A percentile compares a stretch with the other conserved stretches of the same genome.
phyloP scores from a whole-genome alignment of 331 rosid genomes.

The Rhamnella rubrinervis region DNA sequence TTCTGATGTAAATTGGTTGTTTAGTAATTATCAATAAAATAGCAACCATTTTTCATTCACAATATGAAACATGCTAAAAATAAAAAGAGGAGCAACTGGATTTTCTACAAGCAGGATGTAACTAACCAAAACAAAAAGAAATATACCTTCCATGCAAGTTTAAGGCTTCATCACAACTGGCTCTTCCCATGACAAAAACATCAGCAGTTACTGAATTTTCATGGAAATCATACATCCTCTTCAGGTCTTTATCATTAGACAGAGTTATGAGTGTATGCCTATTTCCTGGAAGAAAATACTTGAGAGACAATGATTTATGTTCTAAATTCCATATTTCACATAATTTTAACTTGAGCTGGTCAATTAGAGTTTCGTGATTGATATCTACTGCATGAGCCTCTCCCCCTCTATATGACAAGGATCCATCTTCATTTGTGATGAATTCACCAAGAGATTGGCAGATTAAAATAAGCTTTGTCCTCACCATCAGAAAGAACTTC shows the following conservation, averaged over 20 bases:
- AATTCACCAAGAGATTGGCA: constrained; percentile 53
- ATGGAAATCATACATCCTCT: constrained; percentile 56
- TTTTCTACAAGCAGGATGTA: not conserved
- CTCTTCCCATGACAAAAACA: constrained; percentile 40
- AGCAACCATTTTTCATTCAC: not conserved
- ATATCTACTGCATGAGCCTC: constrained; percentile 62
- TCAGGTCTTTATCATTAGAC: constrained; percentile 48
- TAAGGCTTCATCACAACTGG: constrained; percentile 37
- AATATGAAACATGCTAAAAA: not conserved
- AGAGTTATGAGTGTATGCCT: constrained; percentile 43
- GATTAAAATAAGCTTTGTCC: constrained; percentile 56
- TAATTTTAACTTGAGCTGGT: constrained; percentile 47
- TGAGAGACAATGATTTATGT: constrained; percentile 38
- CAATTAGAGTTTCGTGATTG: constrained; percentile 38
- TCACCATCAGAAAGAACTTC: constrained; percentile 40
- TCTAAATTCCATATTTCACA: constrained; percentile 45
- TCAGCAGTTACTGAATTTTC: constrained; percentile 46
- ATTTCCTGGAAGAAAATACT: constrained; percentile 60
- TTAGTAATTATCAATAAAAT: not conserved
- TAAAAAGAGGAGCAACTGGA: not conserved
- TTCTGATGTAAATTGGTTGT: not conserved
- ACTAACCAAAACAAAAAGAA: constrained; percentile 3
- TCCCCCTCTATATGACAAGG: constrained; percentile 50
- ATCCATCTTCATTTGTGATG: constrained; percentile 42
- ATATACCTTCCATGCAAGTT: constrained; percentile 33